These are phyloP conservation scores for Mangifera indica DNA, from an alignment of 345 rosid genomes.

Conservation along the genomic window DNA sequence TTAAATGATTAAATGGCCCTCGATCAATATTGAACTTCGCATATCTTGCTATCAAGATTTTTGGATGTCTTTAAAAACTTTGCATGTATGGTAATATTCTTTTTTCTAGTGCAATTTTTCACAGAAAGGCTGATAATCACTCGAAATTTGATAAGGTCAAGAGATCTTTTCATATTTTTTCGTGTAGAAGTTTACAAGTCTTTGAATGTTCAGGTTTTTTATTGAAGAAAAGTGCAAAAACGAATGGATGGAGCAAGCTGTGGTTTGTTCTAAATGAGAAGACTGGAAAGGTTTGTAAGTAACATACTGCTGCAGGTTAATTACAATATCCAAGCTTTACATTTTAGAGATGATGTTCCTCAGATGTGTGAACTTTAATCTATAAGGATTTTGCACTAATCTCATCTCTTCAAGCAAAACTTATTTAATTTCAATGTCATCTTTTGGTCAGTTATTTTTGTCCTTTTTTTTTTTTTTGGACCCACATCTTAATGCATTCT, in stretches of 20 bases:
- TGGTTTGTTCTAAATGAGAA: conserved; percentile 97
- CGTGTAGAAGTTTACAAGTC: conserved; percentile 3
- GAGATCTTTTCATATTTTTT: neutral
- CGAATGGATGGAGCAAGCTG: conserved; percentile 82
- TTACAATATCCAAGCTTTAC: neutral
- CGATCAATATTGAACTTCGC: neutral
- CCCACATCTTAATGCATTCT: neutral
- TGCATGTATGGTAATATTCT: neutral
- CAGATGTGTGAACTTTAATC: neutral
- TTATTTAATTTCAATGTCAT: too few relatives aligned
- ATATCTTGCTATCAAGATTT: neutral
- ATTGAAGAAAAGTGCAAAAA: conserved; percentile 85
- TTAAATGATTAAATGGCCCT: neutral
- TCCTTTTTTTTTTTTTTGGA: too few relatives aligned
- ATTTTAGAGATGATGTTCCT: neutral
- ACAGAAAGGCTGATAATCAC: neutral
- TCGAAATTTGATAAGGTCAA: neutral
- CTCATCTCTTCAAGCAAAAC: neutral
- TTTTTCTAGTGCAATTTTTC: neutral
- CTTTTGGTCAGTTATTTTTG: neutral
- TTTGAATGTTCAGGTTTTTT: conserved; percentile 58
- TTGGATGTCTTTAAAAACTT: neutral
- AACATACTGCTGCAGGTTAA: neutral
- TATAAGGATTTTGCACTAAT: neutral
- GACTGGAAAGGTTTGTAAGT: conserved; percentile 74